Evolutionary conservation across 2,329 filamentous ascomycete genomes (phyloP).

Genomic region (Aspergillus tanneri): DNA sequence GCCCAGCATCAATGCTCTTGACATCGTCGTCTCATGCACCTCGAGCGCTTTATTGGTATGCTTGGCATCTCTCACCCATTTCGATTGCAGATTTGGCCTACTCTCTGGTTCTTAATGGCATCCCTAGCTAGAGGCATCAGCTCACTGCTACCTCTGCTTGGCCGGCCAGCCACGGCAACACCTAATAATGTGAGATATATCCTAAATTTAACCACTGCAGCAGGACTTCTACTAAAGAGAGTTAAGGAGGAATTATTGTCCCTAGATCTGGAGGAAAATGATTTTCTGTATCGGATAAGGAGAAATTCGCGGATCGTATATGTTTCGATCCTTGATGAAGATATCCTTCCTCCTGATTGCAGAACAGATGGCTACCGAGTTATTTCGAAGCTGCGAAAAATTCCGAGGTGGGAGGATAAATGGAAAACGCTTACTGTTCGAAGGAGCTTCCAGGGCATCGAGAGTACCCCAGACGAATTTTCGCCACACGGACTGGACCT

Average conservation of each 20-base stretch:
- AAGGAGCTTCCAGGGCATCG: conserved; percentile 3
- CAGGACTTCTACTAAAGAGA: no score
- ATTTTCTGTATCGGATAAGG: conserved; percentile 15
- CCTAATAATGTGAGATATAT: no score
- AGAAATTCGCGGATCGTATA: conserved; percentile 13
- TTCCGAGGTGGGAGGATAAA: conserved; percentile 14
- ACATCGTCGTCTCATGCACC: no score
- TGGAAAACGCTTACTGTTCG: conserved; percentile 16
- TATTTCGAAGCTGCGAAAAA: conserved; percentile 8
- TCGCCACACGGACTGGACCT: conserved; percentile 8
- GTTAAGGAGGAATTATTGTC: conserved; percentile 12
- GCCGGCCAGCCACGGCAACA: no score
- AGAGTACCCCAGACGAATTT: conserved; percentile 9
- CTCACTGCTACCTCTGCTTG: no score
- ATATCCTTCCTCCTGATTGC: conserved; percentile 9
- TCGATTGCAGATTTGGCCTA: no score
- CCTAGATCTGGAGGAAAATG: conserved; percentile 16
- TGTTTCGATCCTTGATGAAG: conserved; percentile 11
- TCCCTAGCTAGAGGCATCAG: no score
- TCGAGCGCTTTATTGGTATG: no score
- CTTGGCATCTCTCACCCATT: no score
- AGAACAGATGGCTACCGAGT: conserved; percentile 8
- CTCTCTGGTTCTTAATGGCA: no score
- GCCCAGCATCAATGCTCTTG: no score
- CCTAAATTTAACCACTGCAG: no score